Evolutionary conservation across 1,284 basidiomycete genomes (phyloP).

Genomic region (Ceratobasidium theobromae): DNA sequence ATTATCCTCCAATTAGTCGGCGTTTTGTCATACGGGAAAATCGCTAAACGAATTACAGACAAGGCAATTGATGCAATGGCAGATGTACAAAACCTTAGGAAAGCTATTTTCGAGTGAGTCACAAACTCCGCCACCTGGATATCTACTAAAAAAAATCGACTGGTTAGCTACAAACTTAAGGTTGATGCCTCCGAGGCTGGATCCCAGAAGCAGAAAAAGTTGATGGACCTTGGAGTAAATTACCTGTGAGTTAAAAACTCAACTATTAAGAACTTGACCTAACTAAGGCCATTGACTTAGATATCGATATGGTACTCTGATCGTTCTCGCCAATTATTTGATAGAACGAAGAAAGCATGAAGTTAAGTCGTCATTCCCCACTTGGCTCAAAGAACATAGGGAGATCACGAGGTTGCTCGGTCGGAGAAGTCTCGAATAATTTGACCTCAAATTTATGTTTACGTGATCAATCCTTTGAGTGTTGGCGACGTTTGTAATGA

Average conservation of each 20-base stretch:
- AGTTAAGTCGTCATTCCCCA: constrained; percentile 61
- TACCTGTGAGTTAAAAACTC: constrained; percentile 64
- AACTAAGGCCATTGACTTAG: constrained; percentile 42
- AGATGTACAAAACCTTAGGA: constrained; percentile 91
- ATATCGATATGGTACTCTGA: constrained; percentile 86
- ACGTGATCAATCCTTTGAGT: too few species aligned
- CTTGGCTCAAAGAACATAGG: constrained; percentile 78
- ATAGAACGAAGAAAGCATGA: constrained; percentile 60
- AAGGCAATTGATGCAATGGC: constrained; percentile 83
- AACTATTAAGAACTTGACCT: constrained; percentile 32
- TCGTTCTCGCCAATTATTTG: constrained; percentile 94
- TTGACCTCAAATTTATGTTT: neutral
- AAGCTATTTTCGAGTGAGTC: constrained; percentile 83
- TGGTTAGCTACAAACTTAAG: constrained; percentile 82
- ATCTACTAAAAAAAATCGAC: neutral
- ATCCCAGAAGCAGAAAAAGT: constrained; percentile 70
- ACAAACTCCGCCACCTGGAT: neutral
- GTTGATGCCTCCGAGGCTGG: constrained; percentile 80
- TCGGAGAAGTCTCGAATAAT: constrained; percentile 70
- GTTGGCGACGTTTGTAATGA: neutral
- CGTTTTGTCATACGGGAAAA: constrained; percentile 82
- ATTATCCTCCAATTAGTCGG: constrained; percentile 92
- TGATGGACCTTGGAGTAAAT: constrained; percentile 77
- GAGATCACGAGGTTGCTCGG: constrained; percentile 81
- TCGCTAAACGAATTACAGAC: constrained; percentile 93